These are phyloP conservation scores for Domatiomyces catenatus DNA, from an alignment of 2,329 filamentous ascomycete genomes.

Conservation along the genomic window DNA sequence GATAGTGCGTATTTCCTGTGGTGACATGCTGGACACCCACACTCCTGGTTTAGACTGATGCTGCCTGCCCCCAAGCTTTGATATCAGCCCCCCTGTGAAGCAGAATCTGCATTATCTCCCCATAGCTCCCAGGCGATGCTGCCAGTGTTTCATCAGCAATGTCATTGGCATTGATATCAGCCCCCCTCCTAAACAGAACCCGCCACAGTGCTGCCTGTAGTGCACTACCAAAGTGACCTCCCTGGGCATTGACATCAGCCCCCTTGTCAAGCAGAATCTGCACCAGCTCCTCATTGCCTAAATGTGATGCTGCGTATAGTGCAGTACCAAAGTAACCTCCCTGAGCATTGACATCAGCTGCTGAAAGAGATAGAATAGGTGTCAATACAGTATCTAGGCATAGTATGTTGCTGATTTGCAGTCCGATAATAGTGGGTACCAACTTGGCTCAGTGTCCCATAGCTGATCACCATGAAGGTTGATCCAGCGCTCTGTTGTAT, in stretches of 20 bases:
- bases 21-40: too few species aligned
- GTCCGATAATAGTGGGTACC: too few species aligned
- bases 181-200: conserved; percentile 7
- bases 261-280: conserved; percentile 7
- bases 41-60: too few species aligned
- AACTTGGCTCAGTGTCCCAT: too few species aligned
- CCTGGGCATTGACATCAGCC: conserved; percentile 4
- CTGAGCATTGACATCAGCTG: neutral
- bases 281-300: conserved; percentile 3
- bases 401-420: conserved; percentile 6
- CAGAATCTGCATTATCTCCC: conserved; percentile 1
- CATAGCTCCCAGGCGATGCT: neutral
- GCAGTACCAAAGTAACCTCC: conserved; percentile 3
- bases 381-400: conserved; percentile 3
- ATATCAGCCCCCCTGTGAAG: neutral
- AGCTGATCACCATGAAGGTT: too few species aligned
- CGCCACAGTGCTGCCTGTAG: conserved; percentile 16
- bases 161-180: conserved; percentile 10
- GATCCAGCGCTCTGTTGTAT: neutral
- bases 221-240: conserved; percentile 2
- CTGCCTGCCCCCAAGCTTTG: neutral
- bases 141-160: neutral
- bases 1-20: too few species aligned
- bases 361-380: conserved; percentile 1
- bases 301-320: conserved; percentile 3